Evolutionary conservation across 2,329 filamentous ascomycete genomes (phyloP).

Genomic region (Berkeleyomyces basicola): DNA sequence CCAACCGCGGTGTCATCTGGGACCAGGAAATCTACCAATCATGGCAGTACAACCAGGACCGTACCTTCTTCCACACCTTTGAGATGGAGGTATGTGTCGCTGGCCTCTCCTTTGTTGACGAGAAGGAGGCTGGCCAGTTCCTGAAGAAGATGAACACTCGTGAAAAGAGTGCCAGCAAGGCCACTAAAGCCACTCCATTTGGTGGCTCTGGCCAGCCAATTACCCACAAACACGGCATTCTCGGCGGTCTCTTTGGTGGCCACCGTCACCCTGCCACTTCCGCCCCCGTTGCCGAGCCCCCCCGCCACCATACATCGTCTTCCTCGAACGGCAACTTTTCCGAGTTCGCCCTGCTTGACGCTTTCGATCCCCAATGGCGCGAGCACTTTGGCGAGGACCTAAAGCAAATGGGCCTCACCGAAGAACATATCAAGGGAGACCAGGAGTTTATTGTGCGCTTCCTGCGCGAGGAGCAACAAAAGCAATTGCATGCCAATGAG

Average conservation of each 20-base stretch:
- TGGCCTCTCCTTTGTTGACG: slow-evolving; percentile 81
- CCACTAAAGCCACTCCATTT: slow-evolving; percentile 65
- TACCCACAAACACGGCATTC: slow-evolving; percentile 25
- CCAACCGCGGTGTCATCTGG: slow-evolving; percentile 77
- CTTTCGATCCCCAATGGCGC: slow-evolving; percentile 48
- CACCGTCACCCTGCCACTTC: slow-evolving; percentile 43
- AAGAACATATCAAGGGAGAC: slow-evolving; percentile 51
- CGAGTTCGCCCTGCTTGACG: slow-evolving; percentile 46
- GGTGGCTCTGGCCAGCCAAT: slow-evolving; percentile 30
- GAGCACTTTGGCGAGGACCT: slow-evolving; percentile 50
- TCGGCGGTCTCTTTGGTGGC: slow-evolving; percentile 45
- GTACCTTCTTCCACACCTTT: slow-evolving; percentile 95
- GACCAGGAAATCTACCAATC: slow-evolving; percentile 95
- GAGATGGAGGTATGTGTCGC: slow-evolving; percentile 87
- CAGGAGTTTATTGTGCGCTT: slow-evolving; percentile 54
- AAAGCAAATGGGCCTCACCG: slow-evolving; percentile 43
- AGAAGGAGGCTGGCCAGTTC: slow-evolving; percentile 94
- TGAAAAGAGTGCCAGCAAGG: slow-evolving; percentile 88
- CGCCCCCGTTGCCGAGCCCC: slow-evolving; percentile 40
- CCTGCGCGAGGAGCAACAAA: slow-evolving; percentile 39
- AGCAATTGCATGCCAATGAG: slow-evolving; percentile 17
- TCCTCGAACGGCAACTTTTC: slow-evolving; percentile 22
- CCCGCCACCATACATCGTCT: slow-evolving; percentile 23
- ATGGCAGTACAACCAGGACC: slow-evolving; percentile 90
- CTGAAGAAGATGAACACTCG: slow-evolving; percentile 94